Percentiles rank a stretch among this genome's conserved stretches.
Conservation (phyloP, 2,329 filamentous ascomycete species). For the Pochonia chlamydosporia region DNA sequence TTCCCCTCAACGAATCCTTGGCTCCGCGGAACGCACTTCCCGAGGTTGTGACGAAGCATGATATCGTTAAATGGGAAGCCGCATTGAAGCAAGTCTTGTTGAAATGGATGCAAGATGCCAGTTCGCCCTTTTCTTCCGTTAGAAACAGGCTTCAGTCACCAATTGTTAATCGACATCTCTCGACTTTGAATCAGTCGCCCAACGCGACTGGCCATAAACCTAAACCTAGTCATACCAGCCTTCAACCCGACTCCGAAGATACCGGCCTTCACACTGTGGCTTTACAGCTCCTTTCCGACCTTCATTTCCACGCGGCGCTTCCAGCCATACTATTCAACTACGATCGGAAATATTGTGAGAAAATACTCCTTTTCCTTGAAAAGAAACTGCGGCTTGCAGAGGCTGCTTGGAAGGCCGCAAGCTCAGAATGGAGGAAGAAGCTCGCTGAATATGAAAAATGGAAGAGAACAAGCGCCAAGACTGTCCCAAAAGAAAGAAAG, state of each 20-base stretch:
- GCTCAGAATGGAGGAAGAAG: constrained; percentile 54
- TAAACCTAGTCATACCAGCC: too few species aligned
- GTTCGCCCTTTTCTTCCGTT: constrained; percentile 36
- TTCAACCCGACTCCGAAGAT: neutral
- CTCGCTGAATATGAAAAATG: constrained; percentile 50
- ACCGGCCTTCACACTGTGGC: neutral
- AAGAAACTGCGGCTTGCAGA: constrained; percentile 36
- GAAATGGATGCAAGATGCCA: constrained; percentile 51
- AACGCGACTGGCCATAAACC: too few species aligned
- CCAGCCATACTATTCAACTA: constrained; percentile 77
- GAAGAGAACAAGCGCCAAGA: constrained; percentile 43
- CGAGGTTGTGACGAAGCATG: constrained; percentile 53
- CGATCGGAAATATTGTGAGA: constrained; percentile 60
- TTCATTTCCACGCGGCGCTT: constrained; percentile 59
- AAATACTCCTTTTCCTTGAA: constrained; percentile 45
- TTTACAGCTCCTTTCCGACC: constrained; percentile 27
- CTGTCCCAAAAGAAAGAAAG: constrained; percentile 31
- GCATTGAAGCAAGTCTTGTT: constrained; percentile 52
- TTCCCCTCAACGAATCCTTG: constrained; percentile 43
- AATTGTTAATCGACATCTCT: neutral
- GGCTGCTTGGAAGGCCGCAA: constrained; percentile 47
- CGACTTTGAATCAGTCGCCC: too few species aligned
- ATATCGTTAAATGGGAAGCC: constrained; percentile 61
- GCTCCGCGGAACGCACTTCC: constrained; percentile 44
- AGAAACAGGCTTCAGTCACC: constrained; percentile 36